Conservation (phyloP, 768 basidiomycete genomes). For the Harrya chromipes region DNA sequence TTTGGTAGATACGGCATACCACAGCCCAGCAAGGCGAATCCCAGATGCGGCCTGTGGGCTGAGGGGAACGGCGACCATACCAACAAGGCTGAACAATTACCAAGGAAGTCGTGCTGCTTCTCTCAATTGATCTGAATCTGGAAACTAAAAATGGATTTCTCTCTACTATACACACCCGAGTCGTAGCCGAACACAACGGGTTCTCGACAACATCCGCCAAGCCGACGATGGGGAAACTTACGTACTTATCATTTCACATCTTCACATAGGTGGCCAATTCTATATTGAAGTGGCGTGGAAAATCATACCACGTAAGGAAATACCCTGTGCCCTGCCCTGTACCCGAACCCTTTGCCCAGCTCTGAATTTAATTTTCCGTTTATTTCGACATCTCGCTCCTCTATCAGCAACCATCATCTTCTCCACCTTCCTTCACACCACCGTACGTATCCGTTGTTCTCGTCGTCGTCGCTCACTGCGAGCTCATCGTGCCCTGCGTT, state of each 20-base stretch:
- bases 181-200: neutral
- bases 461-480: slow-evolving; percentile 32
- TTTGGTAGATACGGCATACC: neutral
- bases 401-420: slow-evolving; percentile 47
- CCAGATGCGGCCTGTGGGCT: slow-evolving; percentile 10
- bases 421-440: slow-evolving; percentile 34
- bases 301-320: slow-evolving; percentile 10
- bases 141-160: slow-evolving; percentile 7
- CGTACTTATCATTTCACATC: slow-evolving; percentile 6
- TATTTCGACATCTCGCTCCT: slow-evolving; percentile 45
- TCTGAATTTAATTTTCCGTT: slow-evolving; percentile 62
- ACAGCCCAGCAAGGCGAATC: slow-evolving; percentile 21
- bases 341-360: slow-evolving; percentile 71
- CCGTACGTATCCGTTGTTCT: slow-evolving; percentile 39
- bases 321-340: slow-evolving; percentile 39
- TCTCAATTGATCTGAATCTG: slow-evolving; percentile 3
- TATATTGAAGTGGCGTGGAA: slow-evolving; percentile 28
- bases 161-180: no score
- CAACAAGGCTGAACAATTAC: slow-evolving; percentile 18
- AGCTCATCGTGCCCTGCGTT: slow-evolving; percentile 33
- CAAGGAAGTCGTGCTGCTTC: slow-evolving; percentile 9
- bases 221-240: neutral
- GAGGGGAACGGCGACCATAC: slow-evolving; percentile 20
- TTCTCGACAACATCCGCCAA: slow-evolving; percentile 2
- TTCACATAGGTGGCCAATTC: slow-evolving; percentile 10